Evolutionary conservation across 108 stramenopile species (phyloP).

Genomic region (Schizochytrium sp.): DNA sequence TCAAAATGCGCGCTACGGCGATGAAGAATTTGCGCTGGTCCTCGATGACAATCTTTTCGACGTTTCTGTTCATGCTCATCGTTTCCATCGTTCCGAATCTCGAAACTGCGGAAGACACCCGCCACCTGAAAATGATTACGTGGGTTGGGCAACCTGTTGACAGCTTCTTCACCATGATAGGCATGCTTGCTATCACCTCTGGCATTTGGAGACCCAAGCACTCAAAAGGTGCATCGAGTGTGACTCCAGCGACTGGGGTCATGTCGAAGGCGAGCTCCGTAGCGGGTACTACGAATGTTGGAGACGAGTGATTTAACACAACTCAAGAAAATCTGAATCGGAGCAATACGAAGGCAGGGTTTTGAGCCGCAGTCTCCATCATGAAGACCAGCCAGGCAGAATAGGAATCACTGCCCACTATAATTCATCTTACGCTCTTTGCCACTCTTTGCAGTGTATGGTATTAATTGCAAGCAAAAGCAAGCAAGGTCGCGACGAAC

Average conservation of each 20-base stretch:
- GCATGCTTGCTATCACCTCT: background rate
- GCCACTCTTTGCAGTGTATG: no score
- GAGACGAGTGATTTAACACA: no score
- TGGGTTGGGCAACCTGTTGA: background rate
- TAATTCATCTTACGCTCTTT: no score
- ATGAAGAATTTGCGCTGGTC: background rate
- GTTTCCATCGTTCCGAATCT: background rate
- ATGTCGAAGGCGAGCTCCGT: background rate
- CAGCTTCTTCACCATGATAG: background rate
- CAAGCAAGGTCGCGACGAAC: no score
- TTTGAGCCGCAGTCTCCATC: no score
- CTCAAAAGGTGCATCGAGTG: background rate
- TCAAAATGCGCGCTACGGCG: background rate
- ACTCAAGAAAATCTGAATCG: no score
- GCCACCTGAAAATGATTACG: background rate
- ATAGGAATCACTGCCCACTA: no score
- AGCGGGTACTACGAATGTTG: background rate
- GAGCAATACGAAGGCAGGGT: no score
- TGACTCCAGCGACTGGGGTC: background rate
- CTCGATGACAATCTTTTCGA: background rate
- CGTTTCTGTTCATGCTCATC: background rate
- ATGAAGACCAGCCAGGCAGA: no score
- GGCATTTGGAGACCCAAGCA: background rate
- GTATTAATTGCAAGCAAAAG: no score
- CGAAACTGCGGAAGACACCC: background rate